A percentile compares a stretch with the other conserved stretches of the same genome.
phyloP scores from a whole-genome alignment of 2,329 filamentous ascomycete species.

The Rosellinia necatrix region DNA sequence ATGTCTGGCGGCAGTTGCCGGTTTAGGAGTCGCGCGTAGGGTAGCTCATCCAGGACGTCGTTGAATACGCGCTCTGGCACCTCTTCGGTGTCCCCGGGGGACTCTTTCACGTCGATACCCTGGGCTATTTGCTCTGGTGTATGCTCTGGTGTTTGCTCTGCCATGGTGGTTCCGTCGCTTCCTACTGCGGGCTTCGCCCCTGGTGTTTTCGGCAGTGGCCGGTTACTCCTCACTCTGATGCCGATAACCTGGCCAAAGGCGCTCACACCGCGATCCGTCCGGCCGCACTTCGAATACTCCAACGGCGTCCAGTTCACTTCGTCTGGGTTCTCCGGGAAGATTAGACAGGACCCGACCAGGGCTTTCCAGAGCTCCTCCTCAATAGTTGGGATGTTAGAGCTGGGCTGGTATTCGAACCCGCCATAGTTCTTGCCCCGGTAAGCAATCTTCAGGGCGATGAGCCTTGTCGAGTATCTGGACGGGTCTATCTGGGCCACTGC shows the following conservation, averaged over 20 bases:
- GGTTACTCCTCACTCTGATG: slow-evolving; percentile 78
- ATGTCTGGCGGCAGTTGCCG: slow-evolving; percentile 88
- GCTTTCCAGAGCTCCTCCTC: slow-evolving; percentile 96
- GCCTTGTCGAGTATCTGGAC: slow-evolving; percentile 78
- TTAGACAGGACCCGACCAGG: slow-evolving; percentile 78
- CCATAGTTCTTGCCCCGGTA: slow-evolving; percentile 92
- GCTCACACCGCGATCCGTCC: slow-evolving; percentile 91
- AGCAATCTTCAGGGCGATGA: slow-evolving; percentile 89
- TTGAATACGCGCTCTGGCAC: slow-evolving; percentile 54
- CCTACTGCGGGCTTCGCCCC: slow-evolving; percentile 13
- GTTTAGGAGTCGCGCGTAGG: slow-evolving; percentile 84
- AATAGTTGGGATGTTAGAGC: slow-evolving; percentile 76
- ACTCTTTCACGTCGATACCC: slow-evolving; percentile 1
- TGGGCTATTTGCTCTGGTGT: slow-evolving; percentile 4
- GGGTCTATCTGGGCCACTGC: slow-evolving; percentile 68
- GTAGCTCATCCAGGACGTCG: slow-evolving; percentile 77
- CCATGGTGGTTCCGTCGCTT: slow-evolving; percentile 14
- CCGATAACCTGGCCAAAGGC: slow-evolving; percentile 96
- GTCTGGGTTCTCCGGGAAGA: slow-evolving; percentile 69
- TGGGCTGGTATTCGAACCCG: slow-evolving; percentile 85
- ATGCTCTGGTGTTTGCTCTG: no score
- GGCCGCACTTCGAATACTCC: slow-evolving; percentile 93
- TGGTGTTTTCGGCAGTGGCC: slow-evolving; percentile 56
- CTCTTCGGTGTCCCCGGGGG: slow-evolving; percentile 18
- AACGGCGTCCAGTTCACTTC: slow-evolving; percentile 79